Base-by-base conservation (phyloP, 176 grass and related monocot genomes). In the Oryza meyeriana region DNA sequence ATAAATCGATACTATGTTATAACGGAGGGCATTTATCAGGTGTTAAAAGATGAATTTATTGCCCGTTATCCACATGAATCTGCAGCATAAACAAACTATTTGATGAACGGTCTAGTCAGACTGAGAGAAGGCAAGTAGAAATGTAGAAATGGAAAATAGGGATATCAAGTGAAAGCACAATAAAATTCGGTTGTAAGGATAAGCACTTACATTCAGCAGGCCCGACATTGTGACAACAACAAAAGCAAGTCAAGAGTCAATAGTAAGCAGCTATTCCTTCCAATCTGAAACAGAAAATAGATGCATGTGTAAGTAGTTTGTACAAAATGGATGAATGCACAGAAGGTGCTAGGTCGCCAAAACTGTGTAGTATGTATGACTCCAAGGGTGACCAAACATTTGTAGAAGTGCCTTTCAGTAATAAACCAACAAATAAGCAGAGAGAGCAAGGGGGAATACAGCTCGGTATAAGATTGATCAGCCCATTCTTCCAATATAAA, bases 201-300 rank as follows among this genome's bases (percentile, higher is more conserved):
- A 71, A 66, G 77, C 20, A 40, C 35, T 8, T 91, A 97, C 94
- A 72, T 97, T 97, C 17, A 97, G 77, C 44, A 97, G 77, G 80
- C 94, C 94, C 38, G 94, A 97, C 91, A 97, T 97, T 77, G 64
- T 71, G 67, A 79, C 40, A 75, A 65, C 57, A 83, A 27, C 36
- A 33, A 81, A 84, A 64, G 85, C 28, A 40, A 87, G 12, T 80
- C 24, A 31, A 52, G 35, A 85, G n/a, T 91, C 39, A 74, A 82
- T 34, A 82, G 50, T 64, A 89, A 86, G 50, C 18, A 5, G 69
- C 34, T 77, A 86, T 83, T 10, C 63, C 85, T 48, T 35, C 72
- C 26, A 61, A 58, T 88, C 93, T 94, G 87, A 84, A 90, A 87
- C 59, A 76, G 27, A 78, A 79, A 71, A 11, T 12, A 10, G 47